Evolutionary conservation across 768 basidiomycete species (phyloP), one percentile per base, ranked within the genome.

Genomic region (Cantharellus anzutake): DNA sequence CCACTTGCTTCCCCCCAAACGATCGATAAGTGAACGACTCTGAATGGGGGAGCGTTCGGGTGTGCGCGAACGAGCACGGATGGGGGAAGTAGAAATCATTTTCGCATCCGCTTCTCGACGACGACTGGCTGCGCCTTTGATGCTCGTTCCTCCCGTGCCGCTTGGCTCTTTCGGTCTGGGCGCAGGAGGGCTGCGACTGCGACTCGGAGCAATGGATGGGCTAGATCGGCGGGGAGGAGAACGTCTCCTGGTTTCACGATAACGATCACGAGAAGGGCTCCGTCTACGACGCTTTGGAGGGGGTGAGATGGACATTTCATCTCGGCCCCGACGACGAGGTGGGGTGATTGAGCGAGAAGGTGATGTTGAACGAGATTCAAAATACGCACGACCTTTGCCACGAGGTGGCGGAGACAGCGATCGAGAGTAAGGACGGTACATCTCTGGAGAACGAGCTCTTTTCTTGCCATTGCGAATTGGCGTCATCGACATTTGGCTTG

Each of bases 401-500:
- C 11, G 29, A 29, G 11, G 44, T 48, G 44, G 44, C 44, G 11
- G 44, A 29, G 44, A 48, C 11, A 29, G 44, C 11, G 44, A 48
- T 48, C 11, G 29, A 11, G 44, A 48, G 29, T 29, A 29, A 48
- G 11, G 44, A 29, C 58, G 41, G 38, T 34, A 51, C 34, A 41
- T 14, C 52, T 56, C 39, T 44, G 35, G 4, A 55, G 53, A 40
- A 29, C 34, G 57, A 2, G 60, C 3, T 29, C 40, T 4, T 57
- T 41, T 34, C 34, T 51, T 41, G 2, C 42, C 48, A 3, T 51
- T 55, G 34, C 60, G 60, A 29, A 60, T 57, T 29, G 20, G 20
- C 44, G 60, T 58, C 42, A 58, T 58, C 40, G 81, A 77, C 14
- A 71, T 74, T 5, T 80, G 68, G 67, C 77, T 68, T 66, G 79